A percentile compares a stretch with the other conserved stretches of the same genome.
Conservation (phyloP, 257 asterid species). For the Eustoma russellianum region DNA sequence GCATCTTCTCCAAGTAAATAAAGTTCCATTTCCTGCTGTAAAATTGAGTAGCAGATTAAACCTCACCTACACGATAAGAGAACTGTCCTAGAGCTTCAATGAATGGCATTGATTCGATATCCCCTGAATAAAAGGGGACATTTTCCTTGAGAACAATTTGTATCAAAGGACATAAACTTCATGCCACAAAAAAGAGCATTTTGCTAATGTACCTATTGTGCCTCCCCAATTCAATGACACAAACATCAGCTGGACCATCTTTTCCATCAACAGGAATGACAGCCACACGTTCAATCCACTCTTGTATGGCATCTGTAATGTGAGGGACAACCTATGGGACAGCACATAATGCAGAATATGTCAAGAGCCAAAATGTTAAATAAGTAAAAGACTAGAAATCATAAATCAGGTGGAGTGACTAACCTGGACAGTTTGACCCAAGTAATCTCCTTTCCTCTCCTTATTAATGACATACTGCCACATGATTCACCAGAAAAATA, state of each 20-base stretch:
- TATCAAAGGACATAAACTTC: neutral
- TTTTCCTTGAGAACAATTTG: neutral
- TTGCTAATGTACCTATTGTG: conserved; percentile 23
- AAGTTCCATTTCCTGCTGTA: neutral
- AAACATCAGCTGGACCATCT: conserved; percentile 45
- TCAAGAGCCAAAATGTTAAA: neutral
- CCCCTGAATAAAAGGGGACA: conserved; percentile 43
- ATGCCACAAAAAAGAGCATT: conserved; percentile 1
- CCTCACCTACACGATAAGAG: conserved; percentile 79
- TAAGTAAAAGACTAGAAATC: neutral
- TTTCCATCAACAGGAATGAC: conserved; percentile 38
- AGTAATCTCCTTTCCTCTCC: conserved; percentile 45
- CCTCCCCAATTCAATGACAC: conserved; percentile 56
- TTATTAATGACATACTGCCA: conserved; percentile 31
- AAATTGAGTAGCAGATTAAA: neutral
- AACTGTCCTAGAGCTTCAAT: conserved; percentile 94
- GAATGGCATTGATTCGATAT: conserved; percentile 92
- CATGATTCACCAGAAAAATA: conserved; percentile 2
- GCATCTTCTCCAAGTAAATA: neutral
- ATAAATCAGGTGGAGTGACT: conserved; percentile 6
- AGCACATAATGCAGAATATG: neutral
- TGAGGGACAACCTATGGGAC: conserved; percentile 38
- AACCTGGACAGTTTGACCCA: conserved; percentile 47
- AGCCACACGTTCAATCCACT: conserved; percentile 42
- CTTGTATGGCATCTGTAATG: conserved; percentile 45